Evolutionary conservation across 768 basidiomycete species (phyloP).

Genomic region (Tylopilus sp.): DNA sequence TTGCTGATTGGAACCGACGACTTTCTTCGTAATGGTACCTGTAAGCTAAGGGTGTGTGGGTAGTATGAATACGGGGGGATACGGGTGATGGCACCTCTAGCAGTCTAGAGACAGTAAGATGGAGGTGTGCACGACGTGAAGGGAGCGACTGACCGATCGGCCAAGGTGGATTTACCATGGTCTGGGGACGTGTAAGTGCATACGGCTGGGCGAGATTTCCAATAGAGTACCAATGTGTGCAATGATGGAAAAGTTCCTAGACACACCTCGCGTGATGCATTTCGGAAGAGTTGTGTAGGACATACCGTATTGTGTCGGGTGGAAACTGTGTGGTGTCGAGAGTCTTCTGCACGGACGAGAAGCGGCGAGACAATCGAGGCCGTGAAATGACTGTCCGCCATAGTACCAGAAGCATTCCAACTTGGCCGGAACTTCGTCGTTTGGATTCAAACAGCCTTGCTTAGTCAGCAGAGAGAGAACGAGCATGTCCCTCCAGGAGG

Average conservation of each 20-base stretch:
- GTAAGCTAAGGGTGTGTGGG: slow-evolving; percentile 58
- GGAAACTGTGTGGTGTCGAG: slow-evolving; percentile 60
- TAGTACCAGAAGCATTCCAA: slow-evolving; percentile 27
- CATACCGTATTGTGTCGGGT: slow-evolving; percentile 65
- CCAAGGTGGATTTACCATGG: slow-evolving; percentile 94
- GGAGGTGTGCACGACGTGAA: background rate
- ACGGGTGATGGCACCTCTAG: slow-evolving; percentile 53
- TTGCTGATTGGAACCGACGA: slow-evolving; percentile 71
- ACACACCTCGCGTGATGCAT: background rate
- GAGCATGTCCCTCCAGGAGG: slow-evolving; percentile 66
- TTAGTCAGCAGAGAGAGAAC: slow-evolving; percentile 31
- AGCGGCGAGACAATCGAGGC: slow-evolving; percentile 15
- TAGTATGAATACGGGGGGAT: background rate
- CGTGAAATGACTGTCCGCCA: slow-evolving; percentile 27
- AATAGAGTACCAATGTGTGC: slow-evolving; percentile 76
- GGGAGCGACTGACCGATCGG: slow-evolving; percentile 60
- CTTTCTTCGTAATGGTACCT: slow-evolving; percentile 72
- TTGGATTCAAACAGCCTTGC: slow-evolving; percentile 5
- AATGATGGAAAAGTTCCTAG: slow-evolving; percentile 92
- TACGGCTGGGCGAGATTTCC: background rate
- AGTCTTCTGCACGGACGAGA: slow-evolving; percentile 33
- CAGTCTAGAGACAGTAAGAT: slow-evolving; percentile 42
- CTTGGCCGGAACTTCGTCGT: background rate
- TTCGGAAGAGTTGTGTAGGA: background rate
- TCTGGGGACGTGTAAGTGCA: slow-evolving; percentile 41